Percentiles rank a stretch among this genome's conserved stretches.
Conservation (phyloP, 768 basidiomycete genomes). For the Leccinellum luteum region DNA sequence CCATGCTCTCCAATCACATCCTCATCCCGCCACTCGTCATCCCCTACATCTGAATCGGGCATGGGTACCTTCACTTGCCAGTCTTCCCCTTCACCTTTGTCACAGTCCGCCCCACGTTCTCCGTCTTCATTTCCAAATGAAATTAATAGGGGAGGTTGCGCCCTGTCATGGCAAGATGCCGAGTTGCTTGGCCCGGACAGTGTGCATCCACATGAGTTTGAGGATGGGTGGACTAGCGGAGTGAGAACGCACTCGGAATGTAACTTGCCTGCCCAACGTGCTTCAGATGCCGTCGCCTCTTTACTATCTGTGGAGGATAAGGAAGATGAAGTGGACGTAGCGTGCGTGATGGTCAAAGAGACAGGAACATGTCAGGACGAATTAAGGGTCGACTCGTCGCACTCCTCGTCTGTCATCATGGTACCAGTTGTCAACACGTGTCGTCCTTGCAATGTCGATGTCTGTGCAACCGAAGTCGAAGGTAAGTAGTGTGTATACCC, state of each 20-base stretch:
- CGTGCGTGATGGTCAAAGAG: slow-evolving; percentile 6
- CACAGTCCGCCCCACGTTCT: slow-evolving; percentile 5
- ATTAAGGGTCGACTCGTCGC: background rate
- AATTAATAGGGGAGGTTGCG: slow-evolving; percentile 16
- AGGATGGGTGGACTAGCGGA: slow-evolving; percentile 33
- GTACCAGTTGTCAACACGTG: slow-evolving; percentile 56
- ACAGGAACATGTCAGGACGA: slow-evolving; percentile 2
- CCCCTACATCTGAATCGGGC: slow-evolving; percentile 19
- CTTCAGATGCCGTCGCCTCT: background rate
- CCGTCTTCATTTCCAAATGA: slow-evolving; percentile 10
- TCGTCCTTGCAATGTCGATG: slow-evolving; percentile 57
- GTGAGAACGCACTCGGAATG: slow-evolving; percentile 11
- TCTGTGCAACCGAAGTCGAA: slow-evolving; percentile 68
- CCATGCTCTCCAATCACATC: slow-evolving; percentile 21
- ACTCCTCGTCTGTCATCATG: slow-evolving; percentile 1
- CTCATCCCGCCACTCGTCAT: slow-evolving; percentile 18
- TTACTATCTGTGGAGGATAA: background rate
- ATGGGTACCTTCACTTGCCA: slow-evolving; percentile 13
- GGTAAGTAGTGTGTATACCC: slow-evolving; percentile 40
- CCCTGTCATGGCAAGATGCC: slow-evolving; percentile 41
- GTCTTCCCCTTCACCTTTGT: slow-evolving; percentile 15
- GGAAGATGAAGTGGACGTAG: slow-evolving; percentile 3
- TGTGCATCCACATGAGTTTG: slow-evolving; percentile 41
- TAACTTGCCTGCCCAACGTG: slow-evolving; percentile 7
- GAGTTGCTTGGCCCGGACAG: slow-evolving; percentile 47